Conservation (phyloP, 2,329 filamentous ascomycete species). For the Tolypocladium endophyticum region DNA sequence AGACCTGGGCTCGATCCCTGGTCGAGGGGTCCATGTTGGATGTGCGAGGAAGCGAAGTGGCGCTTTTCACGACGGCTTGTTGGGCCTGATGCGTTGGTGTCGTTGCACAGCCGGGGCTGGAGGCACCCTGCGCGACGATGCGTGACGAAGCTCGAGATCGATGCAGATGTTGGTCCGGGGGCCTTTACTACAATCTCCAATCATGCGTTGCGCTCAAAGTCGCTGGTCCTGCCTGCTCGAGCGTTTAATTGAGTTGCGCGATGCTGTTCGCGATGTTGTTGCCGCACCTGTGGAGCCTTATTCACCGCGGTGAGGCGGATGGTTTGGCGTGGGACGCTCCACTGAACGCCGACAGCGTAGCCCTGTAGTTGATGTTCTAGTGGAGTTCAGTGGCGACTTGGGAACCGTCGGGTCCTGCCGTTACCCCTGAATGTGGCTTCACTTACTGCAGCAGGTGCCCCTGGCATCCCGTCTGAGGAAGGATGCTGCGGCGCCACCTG, state of each 20-base stretch:
- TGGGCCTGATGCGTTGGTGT: background rate
- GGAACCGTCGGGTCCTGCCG: background rate
- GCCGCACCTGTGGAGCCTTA: background rate
- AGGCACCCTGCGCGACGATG: background rate
- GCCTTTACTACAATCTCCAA: background rate
- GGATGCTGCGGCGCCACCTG: background rate
- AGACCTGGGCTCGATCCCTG: slow-evolving; percentile 18
- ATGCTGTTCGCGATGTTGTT: background rate
- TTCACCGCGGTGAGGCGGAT: background rate
- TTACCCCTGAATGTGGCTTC: background rate
- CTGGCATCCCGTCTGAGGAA: background rate
- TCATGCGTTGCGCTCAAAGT: background rate
- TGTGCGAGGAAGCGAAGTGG: slow-evolving; percentile 22
- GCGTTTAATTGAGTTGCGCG: background rate
- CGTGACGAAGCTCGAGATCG: background rate
- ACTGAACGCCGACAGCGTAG: background rate
- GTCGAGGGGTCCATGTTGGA: slow-evolving; percentile 16
- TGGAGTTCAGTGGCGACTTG: background rate
- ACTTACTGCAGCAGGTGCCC: background rate
- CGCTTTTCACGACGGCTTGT: slow-evolving; percentile 3
- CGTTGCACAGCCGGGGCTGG: slow-evolving; percentile 10
- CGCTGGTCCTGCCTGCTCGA: background rate
- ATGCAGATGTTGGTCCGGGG: no score
- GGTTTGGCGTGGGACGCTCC: background rate
- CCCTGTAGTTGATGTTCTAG: background rate